These are phyloP conservation scores for Globisporangium viniferum DNA, from an alignment of 352 stramenopile genomes.

Conservation along the genomic window DNA sequence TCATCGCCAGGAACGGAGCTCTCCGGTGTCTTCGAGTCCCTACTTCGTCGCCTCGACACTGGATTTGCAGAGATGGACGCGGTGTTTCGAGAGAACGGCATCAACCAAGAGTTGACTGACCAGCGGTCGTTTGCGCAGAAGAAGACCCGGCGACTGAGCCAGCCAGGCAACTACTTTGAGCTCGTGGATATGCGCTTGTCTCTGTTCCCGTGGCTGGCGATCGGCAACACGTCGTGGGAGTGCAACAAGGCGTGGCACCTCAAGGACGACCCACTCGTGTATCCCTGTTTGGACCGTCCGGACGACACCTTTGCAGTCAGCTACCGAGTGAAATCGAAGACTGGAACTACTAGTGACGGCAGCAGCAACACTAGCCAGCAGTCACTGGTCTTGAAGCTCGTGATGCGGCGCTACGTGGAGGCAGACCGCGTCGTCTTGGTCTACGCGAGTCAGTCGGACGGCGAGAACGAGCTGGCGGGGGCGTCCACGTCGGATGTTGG, in stretches of 20 bases:
- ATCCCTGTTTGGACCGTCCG: background rate
- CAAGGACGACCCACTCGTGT: background rate
- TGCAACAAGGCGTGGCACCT: conserved; percentile 1
- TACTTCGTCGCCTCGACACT: conserved; percentile 6
- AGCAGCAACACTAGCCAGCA: background rate
- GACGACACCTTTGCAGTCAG: conserved; percentile 7
- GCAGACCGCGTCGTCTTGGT: conserved; percentile 27
- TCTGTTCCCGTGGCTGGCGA: background rate
- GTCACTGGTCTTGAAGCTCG: conserved; percentile 25
- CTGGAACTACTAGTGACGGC: background rate
- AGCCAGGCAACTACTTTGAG: conserved; percentile 4
- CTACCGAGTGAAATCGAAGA: background rate
- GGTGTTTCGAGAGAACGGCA: conserved; percentile 9
- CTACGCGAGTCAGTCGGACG: conserved; percentile 29
- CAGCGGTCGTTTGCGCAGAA: conserved; percentile 15
- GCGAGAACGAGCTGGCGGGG: conserved; percentile 28
- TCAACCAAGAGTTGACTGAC: conserved; percentile 9
- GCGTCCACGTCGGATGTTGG: conserved; percentile 30
- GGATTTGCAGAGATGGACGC: conserved; percentile 3
- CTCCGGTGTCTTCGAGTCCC: background rate
- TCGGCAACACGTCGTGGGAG: conserved; percentile 1
- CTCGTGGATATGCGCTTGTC: conserved; percentile 4
- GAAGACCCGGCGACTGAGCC: background rate
- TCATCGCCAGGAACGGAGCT: background rate
- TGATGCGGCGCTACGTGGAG: conserved; percentile 34